phyloP scores from a whole-genome alignment of 2,329 filamentous ascomycete genomes.

The Botrytis aclada region DNA sequence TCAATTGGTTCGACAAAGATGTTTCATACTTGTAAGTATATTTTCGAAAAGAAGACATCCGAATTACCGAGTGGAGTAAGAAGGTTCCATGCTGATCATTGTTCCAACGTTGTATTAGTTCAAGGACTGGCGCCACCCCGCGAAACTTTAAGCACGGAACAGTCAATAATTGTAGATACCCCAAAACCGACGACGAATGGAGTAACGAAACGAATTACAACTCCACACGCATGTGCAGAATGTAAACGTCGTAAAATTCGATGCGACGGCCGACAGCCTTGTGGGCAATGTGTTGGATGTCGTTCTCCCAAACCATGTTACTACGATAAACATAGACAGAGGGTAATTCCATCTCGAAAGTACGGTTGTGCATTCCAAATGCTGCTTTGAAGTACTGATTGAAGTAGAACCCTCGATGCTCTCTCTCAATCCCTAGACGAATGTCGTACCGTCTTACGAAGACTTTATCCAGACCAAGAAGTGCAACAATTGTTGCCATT shows the following conservation, averaged over 20 bases:
- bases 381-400: constrained; percentile 28
- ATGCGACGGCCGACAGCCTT: constrained; percentile 78
- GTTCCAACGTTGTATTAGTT: constrained; percentile 26
- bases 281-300: constrained; percentile 78
- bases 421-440: constrained; percentile 64
- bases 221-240: constrained; percentile 66
- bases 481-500: constrained; percentile 51
- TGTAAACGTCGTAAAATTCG: constrained; percentile 80
- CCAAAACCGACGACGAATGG: constrained; percentile 39
- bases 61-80: constrained; percentile 13
- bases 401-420: constrained; percentile 54
- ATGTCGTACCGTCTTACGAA: constrained; percentile 59
- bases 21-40: constrained; percentile 38
- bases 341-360: constrained; percentile 76
- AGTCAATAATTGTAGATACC: constrained; percentile 26
- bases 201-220: constrained; percentile 51
- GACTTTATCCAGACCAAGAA: constrained; percentile 58
- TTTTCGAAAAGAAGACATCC: background rate
- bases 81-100: constrained; percentile 15
- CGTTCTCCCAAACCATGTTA: constrained; percentile 75
- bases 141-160: constrained; percentile 27
- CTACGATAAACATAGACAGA: constrained; percentile 76
- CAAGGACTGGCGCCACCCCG: constrained; percentile 36
- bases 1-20: constrained; percentile 34
- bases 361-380: constrained; percentile 40